These are phyloP conservation scores for Aspergillus fructus DNA, from an alignment of 2,329 filamentous ascomycete genomes.

Conservation along the genomic window DNA sequence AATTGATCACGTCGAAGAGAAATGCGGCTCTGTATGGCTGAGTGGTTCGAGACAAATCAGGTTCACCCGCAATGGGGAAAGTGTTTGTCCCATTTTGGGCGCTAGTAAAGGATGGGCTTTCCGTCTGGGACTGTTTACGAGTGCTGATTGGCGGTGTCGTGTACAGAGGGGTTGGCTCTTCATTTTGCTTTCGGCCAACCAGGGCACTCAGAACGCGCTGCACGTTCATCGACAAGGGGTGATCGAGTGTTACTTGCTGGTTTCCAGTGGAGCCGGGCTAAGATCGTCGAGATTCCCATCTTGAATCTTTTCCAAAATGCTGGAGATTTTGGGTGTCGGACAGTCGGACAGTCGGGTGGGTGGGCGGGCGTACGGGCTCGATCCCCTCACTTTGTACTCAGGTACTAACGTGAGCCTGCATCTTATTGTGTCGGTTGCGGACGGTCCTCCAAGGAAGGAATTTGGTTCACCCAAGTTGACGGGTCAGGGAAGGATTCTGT, in stretches of 20 bases:
- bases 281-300: constrained; percentile 21
- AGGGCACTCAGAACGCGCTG: constrained; percentile 9
- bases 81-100: constrained; percentile 16
- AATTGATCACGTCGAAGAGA: constrained; percentile 3
- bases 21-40: constrained; percentile 21
- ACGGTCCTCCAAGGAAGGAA: constrained; percentile 8
- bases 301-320: constrained; percentile 1
- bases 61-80: constrained; percentile 17
- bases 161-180: constrained; percentile 17
- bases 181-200: constrained; percentile 23
- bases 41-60: constrained; percentile 10
- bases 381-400: no score
- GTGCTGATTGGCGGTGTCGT: constrained; percentile 19
- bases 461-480: constrained; percentile 21
- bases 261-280: constrained; percentile 14
- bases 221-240: constrained; percentile 20
- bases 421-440: not conserved
- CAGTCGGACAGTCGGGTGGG: no score
- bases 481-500: constrained; percentile 16
- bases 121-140: constrained; percentile 14
- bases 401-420: no score
- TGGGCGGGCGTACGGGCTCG: no score
- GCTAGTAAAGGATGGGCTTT: constrained; percentile 19
- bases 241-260: not conserved
- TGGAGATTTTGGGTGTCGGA: constrained; percentile 12